Evolutionary conservation across 345 rosid species (phyloP).

Genomic region (Brassica cretica): DNA sequence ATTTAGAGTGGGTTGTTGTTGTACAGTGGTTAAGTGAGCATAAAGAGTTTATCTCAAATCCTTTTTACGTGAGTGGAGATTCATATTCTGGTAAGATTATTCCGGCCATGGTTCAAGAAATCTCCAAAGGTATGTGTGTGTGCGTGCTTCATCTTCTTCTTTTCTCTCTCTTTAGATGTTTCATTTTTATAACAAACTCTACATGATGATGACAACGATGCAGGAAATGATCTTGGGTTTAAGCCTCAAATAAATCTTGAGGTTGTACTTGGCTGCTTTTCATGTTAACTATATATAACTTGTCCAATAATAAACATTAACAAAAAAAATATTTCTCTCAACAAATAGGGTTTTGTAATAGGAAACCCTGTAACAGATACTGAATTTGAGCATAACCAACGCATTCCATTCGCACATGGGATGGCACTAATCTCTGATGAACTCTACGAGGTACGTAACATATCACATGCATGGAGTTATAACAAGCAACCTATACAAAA

Average conservation of each 20-base stretch:
- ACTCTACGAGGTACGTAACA: slow-evolving; percentile 13
- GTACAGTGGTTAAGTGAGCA: slow-evolving; percentile 60
- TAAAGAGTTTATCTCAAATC: slow-evolving; percentile 48
- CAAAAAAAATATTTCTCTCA: neutral
- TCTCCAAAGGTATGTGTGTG: slow-evolving; percentile 48
- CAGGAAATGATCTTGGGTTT: slow-evolving; percentile 51
- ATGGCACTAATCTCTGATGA: slow-evolving; percentile 20
- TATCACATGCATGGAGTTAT: neutral
- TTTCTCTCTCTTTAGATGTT: neutral
- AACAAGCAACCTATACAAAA: neutral
- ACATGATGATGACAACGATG: slow-evolving; percentile 27
- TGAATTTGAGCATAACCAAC: neutral
- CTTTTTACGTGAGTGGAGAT: slow-evolving; percentile 58
- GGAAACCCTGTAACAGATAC: slow-evolving; percentile 10
- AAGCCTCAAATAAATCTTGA: slow-evolving; percentile 52
- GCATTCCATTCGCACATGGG: slow-evolving; percentile 14
- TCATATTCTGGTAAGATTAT: slow-evolving; percentile 59
- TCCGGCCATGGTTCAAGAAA: slow-evolving; percentile 51
- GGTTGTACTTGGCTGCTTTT: slow-evolving; percentile 30
- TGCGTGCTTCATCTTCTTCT: neutral
- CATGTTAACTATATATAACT: neutral
- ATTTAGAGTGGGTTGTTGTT: neutral
- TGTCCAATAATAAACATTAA: neutral
- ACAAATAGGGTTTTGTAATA: slow-evolving; percentile 17
- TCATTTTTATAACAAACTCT: neutral